These are phyloP conservation scores for Betula pendula DNA, from an alignment of 306 rosid species.

Conservation along the genomic window DNA sequence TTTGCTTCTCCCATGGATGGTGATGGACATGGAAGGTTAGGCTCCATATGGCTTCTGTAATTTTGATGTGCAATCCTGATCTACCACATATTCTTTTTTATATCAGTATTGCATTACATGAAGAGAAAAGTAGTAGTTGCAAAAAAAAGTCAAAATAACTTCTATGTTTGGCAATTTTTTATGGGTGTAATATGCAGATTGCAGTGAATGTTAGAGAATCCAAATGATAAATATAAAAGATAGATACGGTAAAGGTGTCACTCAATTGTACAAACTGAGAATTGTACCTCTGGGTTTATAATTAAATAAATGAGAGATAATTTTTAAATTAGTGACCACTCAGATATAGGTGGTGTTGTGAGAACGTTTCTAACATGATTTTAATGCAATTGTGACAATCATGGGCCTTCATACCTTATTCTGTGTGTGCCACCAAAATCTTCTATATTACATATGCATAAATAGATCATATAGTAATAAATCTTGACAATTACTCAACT, in stretches of 20 bases:
- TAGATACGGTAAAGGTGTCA: neutral
- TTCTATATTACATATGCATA: neutral
- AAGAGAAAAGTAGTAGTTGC: neutral
- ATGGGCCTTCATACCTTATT: neutral
- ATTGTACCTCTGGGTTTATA: neutral
- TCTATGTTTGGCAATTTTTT: neutral
- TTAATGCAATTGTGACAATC: neutral
- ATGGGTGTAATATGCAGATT: neutral
- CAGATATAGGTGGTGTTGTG: neutral
- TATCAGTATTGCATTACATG: neutral
- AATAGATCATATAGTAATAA: neutral
- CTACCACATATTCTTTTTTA: neutral
- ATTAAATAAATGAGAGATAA: neutral
- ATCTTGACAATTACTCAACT: neutral
- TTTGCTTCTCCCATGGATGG: slow-evolving; percentile 97
- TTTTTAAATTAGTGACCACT: neutral
- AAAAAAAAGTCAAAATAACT: neutral
- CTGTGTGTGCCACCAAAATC: neutral
- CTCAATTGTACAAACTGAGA: neutral
- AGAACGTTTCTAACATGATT: neutral
- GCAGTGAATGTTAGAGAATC: slow-evolving; percentile 10
- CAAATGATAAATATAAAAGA: slow-evolving; percentile 3
- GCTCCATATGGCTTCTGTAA: slow-evolving; percentile 20
- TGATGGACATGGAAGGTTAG: slow-evolving; percentile 99
- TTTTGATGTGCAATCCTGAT: neutral